These are phyloP conservation scores for Colletotrichum cuscutae DNA, from an alignment of 2,329 filamentous ascomycete species.

Conservation along the genomic window DNA sequence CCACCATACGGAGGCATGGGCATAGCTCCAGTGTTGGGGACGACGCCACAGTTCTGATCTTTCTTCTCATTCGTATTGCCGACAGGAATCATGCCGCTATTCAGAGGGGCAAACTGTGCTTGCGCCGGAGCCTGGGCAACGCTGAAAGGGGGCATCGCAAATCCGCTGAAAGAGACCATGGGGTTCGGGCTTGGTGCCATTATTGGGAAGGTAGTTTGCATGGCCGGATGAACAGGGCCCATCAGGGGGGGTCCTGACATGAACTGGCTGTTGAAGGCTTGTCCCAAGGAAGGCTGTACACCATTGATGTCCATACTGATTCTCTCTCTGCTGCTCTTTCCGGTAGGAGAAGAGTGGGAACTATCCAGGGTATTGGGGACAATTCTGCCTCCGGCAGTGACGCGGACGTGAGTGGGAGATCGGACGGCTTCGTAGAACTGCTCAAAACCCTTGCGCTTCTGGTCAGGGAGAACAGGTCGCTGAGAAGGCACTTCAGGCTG, in stretches of 20 bases:
- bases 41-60: neutral
- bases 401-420: conserved; percentile 73
- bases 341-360: conserved; percentile 57
- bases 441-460: conserved; percentile 73
- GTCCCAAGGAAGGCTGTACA: conserved; percentile 42
- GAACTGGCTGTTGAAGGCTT: conserved; percentile 31
- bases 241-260: conserved; percentile 20
- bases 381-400: conserved; percentile 74
- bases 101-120: neutral
- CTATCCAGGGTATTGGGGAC: conserved; percentile 71
- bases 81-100: neutral
- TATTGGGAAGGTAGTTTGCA: conserved; percentile 18
- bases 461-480: conserved; percentile 48
- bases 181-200: conserved; percentile 16
- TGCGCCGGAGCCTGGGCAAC: conserved; percentile 1
- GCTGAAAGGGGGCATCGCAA: conserved; percentile 8
- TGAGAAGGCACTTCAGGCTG: conserved; percentile 12
- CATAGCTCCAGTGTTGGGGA: neutral
- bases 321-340: conserved; percentile 60
- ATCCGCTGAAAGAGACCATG: conserved; percentile 22
- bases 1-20: conserved; percentile 14
- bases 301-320: conserved; percentile 37
- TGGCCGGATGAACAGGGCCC: conserved; percentile 21
- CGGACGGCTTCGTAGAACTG: conserved; percentile 75
- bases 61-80: conserved; percentile 4